phyloP scores from a whole-genome alignment of 495 filamentous ascomycete species.

The Tuber microsphaerosporum region DNA sequence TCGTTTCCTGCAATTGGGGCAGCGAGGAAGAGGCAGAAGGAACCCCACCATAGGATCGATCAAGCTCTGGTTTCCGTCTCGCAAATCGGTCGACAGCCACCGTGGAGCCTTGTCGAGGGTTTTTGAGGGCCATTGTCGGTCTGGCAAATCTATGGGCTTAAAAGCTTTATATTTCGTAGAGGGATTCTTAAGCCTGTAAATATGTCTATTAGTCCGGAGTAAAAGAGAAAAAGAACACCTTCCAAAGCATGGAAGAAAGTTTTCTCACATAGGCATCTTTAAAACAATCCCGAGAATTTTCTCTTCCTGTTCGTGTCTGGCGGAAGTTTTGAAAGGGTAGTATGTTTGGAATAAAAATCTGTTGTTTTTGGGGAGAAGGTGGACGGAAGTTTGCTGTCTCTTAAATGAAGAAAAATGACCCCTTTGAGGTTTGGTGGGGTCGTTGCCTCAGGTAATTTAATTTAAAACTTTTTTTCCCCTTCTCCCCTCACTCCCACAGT shows the following conservation, averaged over 20 bases:
- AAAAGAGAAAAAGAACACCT: background rate
- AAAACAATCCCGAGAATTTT: conserved; percentile 11
- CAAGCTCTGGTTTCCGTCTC: conserved; percentile 84
- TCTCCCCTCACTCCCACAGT: background rate
- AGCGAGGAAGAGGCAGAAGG: background rate
- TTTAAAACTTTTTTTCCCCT: background rate
- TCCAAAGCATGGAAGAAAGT: background rate
- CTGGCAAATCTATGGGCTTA: conserved; percentile 67
- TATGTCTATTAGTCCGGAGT: background rate
- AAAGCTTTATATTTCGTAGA: conserved; percentile 82
- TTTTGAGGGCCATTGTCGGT: conserved; percentile 89
- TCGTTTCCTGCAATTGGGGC: background rate
- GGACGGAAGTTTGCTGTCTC: background rate
- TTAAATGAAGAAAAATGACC: background rate
- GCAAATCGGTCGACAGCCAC: conserved; percentile 78
- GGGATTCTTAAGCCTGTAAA: conserved; percentile 83
- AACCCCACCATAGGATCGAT: conserved; percentile 75
- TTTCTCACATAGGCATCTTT: conserved; percentile 35
- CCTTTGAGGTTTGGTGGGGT: background rate
- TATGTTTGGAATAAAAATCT: background rate
- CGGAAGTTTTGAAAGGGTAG: background rate
- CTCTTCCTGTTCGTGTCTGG: background rate
- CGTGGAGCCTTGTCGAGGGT: conserved; percentile 69
- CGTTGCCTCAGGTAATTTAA: conserved; percentile 7
- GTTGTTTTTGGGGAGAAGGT: background rate